Evolutionary conservation across 2,329 filamentous ascomycete genomes (phyloP), one percentile per base, ranked within the genome.

Genomic region (Zasmidium citrigriseum): DNA sequence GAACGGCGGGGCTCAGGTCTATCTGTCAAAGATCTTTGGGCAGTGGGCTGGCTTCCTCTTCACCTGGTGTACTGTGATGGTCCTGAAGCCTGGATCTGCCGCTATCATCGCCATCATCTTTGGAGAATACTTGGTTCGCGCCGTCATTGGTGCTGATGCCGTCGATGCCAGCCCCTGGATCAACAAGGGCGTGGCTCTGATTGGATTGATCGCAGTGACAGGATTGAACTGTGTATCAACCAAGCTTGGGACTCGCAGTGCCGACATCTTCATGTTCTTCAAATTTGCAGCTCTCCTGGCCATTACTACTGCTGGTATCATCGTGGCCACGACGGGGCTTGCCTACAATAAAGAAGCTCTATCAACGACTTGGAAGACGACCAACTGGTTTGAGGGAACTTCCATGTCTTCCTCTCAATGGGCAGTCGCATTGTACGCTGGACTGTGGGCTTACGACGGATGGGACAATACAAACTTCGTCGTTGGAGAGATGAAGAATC

Each of bases 381-480:
- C 86, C 46, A 66, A 63, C 22, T 97, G 95, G 93, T 98, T 98
- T 70, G 88, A 91, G 55, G 88, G 89, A 57, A 97, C 93, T 3
- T 91, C 85, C 63, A 85, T 81, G 14, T 89, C 93, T 72, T 82
- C 89, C 52, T 96, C 89, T 48, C 88, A 87, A 65, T 98, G 93
- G 90, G 95, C 95, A 2, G 89, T 99, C 48, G 95, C 95, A 0
- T 77, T 99, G 48, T 99, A 99, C 73, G 93, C 92, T 16, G 95
- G 95, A 9, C 82, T 99, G 4, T 99, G 95, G 95, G 95, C 95
- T 0, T 99, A 95, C 76, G 95, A 99, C 72, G 95, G 95, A 25
- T 99, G 95, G 95, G 95, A 99, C 73, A 99, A 99, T 74, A 96
- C 93, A 62, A 99, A 97, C 76, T 99, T 97, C 70, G 95, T 99